Evolutionary conservation across 2,329 filamentous ascomycete species (phyloP), one percentile per base, ranked within the genome.

Genomic region (Beauveria pseudobassiana): DNA sequence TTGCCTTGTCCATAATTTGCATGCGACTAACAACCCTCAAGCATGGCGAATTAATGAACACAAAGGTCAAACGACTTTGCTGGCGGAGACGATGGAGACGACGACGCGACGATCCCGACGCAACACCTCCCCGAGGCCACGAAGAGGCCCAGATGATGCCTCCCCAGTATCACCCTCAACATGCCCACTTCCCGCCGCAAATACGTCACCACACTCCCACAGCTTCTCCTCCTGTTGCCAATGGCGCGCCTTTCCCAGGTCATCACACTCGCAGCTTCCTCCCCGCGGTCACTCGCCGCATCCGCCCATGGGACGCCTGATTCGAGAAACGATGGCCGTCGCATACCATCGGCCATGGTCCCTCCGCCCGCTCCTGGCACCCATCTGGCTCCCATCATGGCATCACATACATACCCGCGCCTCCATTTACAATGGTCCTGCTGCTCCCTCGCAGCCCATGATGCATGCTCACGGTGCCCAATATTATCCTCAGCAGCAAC

Each of bases 31-130:
- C 60, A 34, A 14, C 26, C 16, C 14, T 48, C 57, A 73, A 97
- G 92, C 96, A 96, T 80, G 92, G 92, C 69, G 88, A 87, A n/a
- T n/a, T n/a, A 96, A 95, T 75, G 95, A 99, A 75, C 93, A 98
- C 77, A 99, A 98, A 77, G 93, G 93, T 2, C 95, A 1, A 83
- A 84, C 60, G 95, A 99, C 75, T 99, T 96, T 76, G 90, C 88
- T 71, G 91, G 91, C 66, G 88, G 89, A 67, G 91, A 95, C 58
- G 93, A 97, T 55, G 92, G 96, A 18, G 90, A 89, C 30, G 89
- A 90, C 26, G 88, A 92, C 43, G 86, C 43, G 86, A 91, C 59
- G 87, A 87, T 63, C 71, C 65, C 53, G 87, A 89, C 34, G 87
- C 82, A 63, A 90, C 89, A 7, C 89, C 89, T 52, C 88, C 87